A percentile compares a stretch with the other conserved stretches of the same genome.
These are phyloP conservation scores for Grigorovia transvaalensis DNA, from an alignment of 805 yeast species.

Conservation along the genomic window DNA sequence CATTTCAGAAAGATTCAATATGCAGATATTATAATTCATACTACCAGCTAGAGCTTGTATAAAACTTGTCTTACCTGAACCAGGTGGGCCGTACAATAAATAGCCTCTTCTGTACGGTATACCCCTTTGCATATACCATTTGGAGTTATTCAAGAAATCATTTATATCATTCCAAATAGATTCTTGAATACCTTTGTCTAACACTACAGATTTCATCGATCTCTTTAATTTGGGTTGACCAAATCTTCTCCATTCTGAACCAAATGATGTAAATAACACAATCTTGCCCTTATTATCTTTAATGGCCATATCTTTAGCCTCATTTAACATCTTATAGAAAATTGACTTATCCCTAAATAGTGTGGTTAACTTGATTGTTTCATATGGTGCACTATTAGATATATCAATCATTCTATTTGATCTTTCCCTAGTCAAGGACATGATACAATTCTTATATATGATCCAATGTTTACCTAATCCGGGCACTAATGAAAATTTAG, in stretches of 20 bases:
- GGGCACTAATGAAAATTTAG: slow-evolving; percentile 85
- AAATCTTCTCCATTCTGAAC: slow-evolving; percentile 97
- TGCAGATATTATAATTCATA: slow-evolving; percentile 89
- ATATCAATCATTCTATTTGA: slow-evolving; percentile 81
- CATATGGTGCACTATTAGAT: slow-evolving; percentile 89
- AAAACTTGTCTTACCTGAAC: slow-evolving; percentile 91
- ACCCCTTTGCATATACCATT: slow-evolving; percentile 94
- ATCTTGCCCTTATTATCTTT: slow-evolving; percentile 85
- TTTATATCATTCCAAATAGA: slow-evolving; percentile 57
- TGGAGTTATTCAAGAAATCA: slow-evolving; percentile 69
- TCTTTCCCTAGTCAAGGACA: slow-evolving; percentile 82
- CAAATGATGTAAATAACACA: slow-evolving; percentile 88
- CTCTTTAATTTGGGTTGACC: slow-evolving; percentile 91
- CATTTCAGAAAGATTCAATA: slow-evolving; percentile 79
- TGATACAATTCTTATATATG: slow-evolving; percentile 74
- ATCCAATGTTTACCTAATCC: slow-evolving; percentile 95
- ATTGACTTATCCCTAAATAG: slow-evolving; percentile 68
- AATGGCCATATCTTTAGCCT: slow-evolving; percentile 78
- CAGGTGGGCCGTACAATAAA: slow-evolving; percentile 92
- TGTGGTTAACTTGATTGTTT: slow-evolving; percentile 90
- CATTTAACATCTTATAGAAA: slow-evolving; percentile 60
- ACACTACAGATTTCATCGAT: slow-evolving; percentile 70
- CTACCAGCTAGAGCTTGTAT: slow-evolving; percentile 97
- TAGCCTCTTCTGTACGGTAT: slow-evolving; percentile 96
- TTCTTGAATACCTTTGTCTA: slow-evolving; percentile 68